Percentiles rank a stretch among this genome's conserved stretches.
Evolutionary conservation across 1,284 basidiomycete genomes (phyloP).

Genomic region (Athelia psychrophila): DNA sequence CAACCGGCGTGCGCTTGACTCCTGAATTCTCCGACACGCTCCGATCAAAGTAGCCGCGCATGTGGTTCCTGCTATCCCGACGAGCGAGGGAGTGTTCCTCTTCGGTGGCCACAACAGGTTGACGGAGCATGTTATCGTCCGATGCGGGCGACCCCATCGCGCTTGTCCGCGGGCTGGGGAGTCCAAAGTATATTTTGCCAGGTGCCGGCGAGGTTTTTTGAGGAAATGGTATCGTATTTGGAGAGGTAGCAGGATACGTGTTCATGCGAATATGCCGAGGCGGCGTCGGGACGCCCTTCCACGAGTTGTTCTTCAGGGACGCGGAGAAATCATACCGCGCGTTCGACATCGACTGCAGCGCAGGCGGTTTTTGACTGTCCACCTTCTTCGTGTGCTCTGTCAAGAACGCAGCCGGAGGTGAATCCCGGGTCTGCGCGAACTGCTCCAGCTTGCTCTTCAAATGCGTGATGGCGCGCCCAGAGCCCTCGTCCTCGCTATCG

Average conservation of each 20-base stretch:
- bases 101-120: slow-evolving; percentile 20
- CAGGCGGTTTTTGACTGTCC: background rate
- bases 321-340: slow-evolving; percentile 55
- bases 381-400: no score
- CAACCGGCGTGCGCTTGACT: slow-evolving; percentile 40
- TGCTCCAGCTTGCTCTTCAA: slow-evolving; percentile 55
- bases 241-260: slow-evolving; percentile 32
- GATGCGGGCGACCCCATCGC: slow-evolving; percentile 41
- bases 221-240: slow-evolving; percentile 36
- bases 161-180: slow-evolving; percentile 7
- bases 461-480: slow-evolving; percentile 36
- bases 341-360: slow-evolving; percentile 27
- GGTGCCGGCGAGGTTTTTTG: slow-evolving; percentile 18
- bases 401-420: slow-evolving; percentile 17
- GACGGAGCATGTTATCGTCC: slow-evolving; percentile 6
- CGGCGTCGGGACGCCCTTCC: slow-evolving; percentile 28
- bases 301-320: slow-evolving; percentile 42
- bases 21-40: slow-evolving; percentile 8
- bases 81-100: slow-evolving; percentile 22
- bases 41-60: slow-evolving; percentile 46
- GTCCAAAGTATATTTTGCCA: slow-evolving; percentile 11
- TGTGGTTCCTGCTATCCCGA: slow-evolving; percentile 36
- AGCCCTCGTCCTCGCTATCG: slow-evolving; percentile 22
- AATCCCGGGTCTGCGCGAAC: slow-evolving; percentile 42
- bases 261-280: slow-evolving; percentile 27